phyloP scores from a whole-genome alignment of 2,329 filamentous ascomycete species.

The Xylaria sp. region DNA sequence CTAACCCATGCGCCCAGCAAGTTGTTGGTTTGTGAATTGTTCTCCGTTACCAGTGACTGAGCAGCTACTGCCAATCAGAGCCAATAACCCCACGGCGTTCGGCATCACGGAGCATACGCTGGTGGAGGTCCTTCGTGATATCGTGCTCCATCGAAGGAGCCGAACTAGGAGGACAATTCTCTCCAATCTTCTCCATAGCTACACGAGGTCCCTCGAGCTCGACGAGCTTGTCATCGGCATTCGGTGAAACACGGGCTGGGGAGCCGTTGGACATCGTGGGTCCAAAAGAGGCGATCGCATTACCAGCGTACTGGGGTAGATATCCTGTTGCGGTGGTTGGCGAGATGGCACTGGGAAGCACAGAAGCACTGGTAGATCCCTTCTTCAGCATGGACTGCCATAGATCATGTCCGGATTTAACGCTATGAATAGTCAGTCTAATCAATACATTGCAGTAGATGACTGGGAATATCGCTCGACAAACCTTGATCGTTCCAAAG shows the following conservation, averaged over 20 bases:
- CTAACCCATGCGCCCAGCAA: slow-evolving; percentile 30
- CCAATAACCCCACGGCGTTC: slow-evolving; percentile 47
- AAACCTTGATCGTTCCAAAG: slow-evolving; percentile 47
- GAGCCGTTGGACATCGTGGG: slow-evolving; percentile 54
- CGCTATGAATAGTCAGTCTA: slow-evolving; percentile 46
- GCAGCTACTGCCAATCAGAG: slow-evolving; percentile 45
- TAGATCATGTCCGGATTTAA: slow-evolving; percentile 56
- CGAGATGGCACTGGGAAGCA: slow-evolving; percentile 60
- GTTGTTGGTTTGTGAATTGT: neutral
- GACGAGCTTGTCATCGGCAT: slow-evolving; percentile 40
- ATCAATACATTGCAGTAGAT: neutral
- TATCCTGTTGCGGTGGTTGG: slow-evolving; percentile 65
- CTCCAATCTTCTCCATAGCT: slow-evolving; percentile 52
- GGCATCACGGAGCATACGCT: slow-evolving; percentile 48
- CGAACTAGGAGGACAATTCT: slow-evolving; percentile 57
- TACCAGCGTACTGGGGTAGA: slow-evolving; percentile 62
- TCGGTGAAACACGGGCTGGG: slow-evolving; percentile 44
- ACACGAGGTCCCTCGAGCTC: slow-evolving; percentile 40
- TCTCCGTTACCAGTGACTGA: neutral
- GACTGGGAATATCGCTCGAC: slow-evolving; percentile 10
- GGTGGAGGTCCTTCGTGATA: slow-evolving; percentile 45
- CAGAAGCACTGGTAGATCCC: slow-evolving; percentile 59
- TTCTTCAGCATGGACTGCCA: slow-evolving; percentile 63
- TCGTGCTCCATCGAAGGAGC: slow-evolving; percentile 48
- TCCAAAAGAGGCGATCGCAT: slow-evolving; percentile 62